Percentiles rank a stretch among this genome's conserved stretches.
Evolutionary conservation across 305 asterid genomes (phyloP).

Genomic region (Fraxinus nigra): DNA sequence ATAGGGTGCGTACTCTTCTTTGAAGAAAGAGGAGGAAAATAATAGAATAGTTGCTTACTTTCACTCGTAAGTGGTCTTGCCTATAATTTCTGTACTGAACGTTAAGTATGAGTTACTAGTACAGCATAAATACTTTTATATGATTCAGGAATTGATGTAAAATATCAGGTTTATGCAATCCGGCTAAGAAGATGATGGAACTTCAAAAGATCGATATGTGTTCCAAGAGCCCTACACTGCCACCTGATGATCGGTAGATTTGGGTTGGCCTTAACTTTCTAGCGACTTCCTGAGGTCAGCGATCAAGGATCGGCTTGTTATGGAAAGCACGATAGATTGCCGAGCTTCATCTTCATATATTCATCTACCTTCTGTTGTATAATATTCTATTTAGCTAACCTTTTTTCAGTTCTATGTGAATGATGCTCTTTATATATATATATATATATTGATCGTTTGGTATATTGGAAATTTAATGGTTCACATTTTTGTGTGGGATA

Average conservation of each 20-base stretch:
- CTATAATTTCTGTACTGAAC: background rate
- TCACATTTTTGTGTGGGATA: background rate
- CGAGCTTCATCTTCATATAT: background rate
- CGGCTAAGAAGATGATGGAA: constrained; percentile 10
- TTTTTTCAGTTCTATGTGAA: background rate
- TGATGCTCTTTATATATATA: background rate
- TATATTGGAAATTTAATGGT: background rate
- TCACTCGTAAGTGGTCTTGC: background rate
- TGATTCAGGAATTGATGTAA: background rate
- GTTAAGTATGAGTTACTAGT: background rate
- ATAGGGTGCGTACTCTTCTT: background rate
- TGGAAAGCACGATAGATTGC: background rate
- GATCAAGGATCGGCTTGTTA: background rate
- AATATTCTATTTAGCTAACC: background rate
- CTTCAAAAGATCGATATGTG: constrained; percentile 12
- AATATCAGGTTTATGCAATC: constrained; percentile 16
- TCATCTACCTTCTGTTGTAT: background rate
- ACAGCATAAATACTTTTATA: background rate
- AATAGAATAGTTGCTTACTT: background rate
- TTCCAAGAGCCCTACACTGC: constrained; percentile 16
- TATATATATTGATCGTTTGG: background rate
- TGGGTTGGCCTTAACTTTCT: background rate
- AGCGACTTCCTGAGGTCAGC: background rate
- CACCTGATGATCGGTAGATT: constrained; percentile 9
- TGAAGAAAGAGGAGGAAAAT: background rate